A percentile compares a stretch with the other conserved stretches of the same genome.
Conservation (phyloP, 345 rosid genomes). For the Limnanthes douglasii region DNA sequence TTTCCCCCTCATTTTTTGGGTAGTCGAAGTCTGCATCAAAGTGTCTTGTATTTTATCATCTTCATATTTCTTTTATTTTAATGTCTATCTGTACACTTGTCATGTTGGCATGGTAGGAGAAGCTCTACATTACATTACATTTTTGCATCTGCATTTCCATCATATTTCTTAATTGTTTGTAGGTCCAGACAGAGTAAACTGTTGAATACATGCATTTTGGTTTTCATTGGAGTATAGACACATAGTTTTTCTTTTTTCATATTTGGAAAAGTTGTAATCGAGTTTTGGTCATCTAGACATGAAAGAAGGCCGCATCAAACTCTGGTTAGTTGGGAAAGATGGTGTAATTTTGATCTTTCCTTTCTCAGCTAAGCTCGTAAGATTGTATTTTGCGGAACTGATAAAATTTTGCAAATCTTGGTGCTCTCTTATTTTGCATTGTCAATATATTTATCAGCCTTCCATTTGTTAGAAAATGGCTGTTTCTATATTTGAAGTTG, state of each 20-base stretch:
- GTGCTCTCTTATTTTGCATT: no score
- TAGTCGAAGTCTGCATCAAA: conserved; percentile 9
- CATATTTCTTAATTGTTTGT: conserved; percentile 1
- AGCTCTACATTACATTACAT: conserved; percentile 22
- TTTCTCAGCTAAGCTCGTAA: no score
- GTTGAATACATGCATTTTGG: conserved; percentile 17
- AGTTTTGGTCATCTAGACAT: conserved; percentile 5
- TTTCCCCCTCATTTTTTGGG: not conserved
- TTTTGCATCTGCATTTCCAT: no score
- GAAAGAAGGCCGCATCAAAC: no score
- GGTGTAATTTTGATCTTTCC: conserved; percentile 8
- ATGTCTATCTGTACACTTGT: conserved; percentile 4
- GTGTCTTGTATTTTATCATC: conserved; percentile 10
- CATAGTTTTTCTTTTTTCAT: no score
- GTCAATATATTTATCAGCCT: no score
- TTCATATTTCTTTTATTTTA: not conserved
- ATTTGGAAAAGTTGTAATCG: conserved; percentile 9
- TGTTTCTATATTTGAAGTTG: no score
- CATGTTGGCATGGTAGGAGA: conserved; percentile 4
- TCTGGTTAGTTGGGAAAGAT: conserved; percentile 3
- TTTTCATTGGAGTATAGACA: not conserved
- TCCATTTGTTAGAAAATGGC: no score
- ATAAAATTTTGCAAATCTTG: no score
- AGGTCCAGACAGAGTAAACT: conserved; percentile 14
- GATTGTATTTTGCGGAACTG: no score